These are phyloP conservation scores for Domatiomyces globalis DNA, from an alignment of 2,329 filamentous ascomycete species.

Conservation along the genomic window DNA sequence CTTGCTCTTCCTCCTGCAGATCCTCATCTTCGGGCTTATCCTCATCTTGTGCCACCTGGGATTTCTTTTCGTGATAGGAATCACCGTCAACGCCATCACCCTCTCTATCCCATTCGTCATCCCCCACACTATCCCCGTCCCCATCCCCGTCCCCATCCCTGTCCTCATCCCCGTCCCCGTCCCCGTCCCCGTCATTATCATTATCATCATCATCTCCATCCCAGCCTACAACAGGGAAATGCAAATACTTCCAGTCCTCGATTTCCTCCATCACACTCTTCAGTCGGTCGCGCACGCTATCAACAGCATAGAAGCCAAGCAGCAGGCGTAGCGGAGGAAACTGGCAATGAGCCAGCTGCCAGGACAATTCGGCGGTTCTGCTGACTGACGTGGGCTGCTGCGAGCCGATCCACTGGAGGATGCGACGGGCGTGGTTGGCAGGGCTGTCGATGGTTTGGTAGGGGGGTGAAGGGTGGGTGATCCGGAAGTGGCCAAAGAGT, in stretches of 20 bases:
- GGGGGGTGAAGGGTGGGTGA: slow-evolving; percentile 69
- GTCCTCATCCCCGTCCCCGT: slow-evolving; percentile 6
- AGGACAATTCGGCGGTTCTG: slow-evolving; percentile 83
- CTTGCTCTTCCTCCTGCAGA: not conserved
- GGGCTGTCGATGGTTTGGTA: slow-evolving; percentile 68
- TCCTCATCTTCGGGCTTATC: not conserved
- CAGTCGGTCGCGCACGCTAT: slow-evolving; percentile 82
- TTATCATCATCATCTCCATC: slow-evolving; percentile 12
- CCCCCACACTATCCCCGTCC: slow-evolving; percentile 1
- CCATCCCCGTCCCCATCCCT: slow-evolving; percentile 5
- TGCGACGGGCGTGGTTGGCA: slow-evolving; percentile 73
- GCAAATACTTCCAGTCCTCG: slow-evolving; percentile 81
- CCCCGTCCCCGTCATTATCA: slow-evolving; percentile 7
- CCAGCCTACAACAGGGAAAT: slow-evolving; percentile 40
- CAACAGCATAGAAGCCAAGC: slow-evolving; percentile 87
- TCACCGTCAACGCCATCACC: not conserved
- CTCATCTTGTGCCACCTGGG: not conserved
- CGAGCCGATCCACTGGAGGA: slow-evolving; percentile 89
- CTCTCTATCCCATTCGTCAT: no score
- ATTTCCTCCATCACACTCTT: slow-evolving; percentile 88
- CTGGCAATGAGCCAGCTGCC: slow-evolving; percentile 89
- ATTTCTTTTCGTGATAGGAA: not conserved
- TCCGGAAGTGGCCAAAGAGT: slow-evolving; percentile 81
- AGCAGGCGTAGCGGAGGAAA: slow-evolving; percentile 77
- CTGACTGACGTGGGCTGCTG: slow-evolving; percentile 84